Percentiles rank a stretch among this genome's conserved stretches.
phyloP scores from a whole-genome alignment of 495 filamentous ascomycete genomes.

The Penicillium coprophilum region DNA sequence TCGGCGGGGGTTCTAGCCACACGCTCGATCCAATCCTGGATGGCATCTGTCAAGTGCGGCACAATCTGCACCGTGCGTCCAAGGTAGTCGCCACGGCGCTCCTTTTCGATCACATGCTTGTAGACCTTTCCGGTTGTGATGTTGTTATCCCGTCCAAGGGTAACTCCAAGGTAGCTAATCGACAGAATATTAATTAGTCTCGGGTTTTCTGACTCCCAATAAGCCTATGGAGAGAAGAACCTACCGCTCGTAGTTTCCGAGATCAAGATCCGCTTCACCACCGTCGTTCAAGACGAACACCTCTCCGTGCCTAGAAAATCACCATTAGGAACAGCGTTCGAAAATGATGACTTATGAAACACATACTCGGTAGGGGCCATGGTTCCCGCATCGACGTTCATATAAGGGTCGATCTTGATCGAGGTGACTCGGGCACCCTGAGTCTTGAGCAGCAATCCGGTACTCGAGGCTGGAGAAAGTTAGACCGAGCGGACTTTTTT shows the following conservation, averaged over 20 bases:
- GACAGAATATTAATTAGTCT: conserved; percentile 66
- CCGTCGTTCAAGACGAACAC: conserved; percentile 74
- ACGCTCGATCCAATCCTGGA: conserved; percentile 89
- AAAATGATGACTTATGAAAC: not conserved
- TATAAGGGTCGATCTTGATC: conserved; percentile 64
- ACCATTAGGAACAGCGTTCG: not conserved
- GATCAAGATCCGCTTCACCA: conserved; percentile 85
- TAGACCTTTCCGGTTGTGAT: conserved; percentile 85
- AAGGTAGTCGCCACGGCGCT: conserved; percentile 81
- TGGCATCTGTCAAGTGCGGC: conserved; percentile 84
- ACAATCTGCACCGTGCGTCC: conserved; percentile 93
- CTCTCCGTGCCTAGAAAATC: conserved; percentile 61
- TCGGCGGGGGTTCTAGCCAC: conserved; percentile 88
- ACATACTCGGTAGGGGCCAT: conserved; percentile 77
- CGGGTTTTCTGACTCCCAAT: conserved; percentile 58
- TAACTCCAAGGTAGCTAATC: conserved; percentile 24
- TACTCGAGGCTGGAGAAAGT: conserved; percentile 44
- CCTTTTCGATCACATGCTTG: conserved; percentile 75
- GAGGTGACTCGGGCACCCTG: conserved; percentile 65
- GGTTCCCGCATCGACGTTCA: conserved; percentile 72
- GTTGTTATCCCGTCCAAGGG: conserved; percentile 29
- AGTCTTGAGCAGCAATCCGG: conserved; percentile 79
- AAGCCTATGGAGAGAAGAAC: conserved; percentile 61
- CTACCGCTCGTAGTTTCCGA: conserved; percentile 94
- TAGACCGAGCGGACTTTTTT: conserved; percentile 7